Conservation (phyloP, 495 filamentous ascomycete species). For the Parathielavia hyrcaniae region DNA sequence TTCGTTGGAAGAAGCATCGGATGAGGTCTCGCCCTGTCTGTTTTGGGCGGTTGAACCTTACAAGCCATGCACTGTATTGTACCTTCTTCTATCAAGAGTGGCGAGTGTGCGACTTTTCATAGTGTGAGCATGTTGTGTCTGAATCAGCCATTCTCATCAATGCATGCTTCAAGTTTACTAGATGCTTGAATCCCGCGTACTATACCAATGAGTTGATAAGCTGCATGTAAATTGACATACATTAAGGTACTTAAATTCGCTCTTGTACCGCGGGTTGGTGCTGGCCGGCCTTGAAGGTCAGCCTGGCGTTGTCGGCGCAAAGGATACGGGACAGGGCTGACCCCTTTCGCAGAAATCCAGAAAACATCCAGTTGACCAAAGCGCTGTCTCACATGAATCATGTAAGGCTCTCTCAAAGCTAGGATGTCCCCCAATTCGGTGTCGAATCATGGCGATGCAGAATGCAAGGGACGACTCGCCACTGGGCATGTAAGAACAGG, state of each 20-base stretch:
- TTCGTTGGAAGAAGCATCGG: neutral
- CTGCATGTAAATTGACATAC: no score
- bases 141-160: no score
- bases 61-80: no score
- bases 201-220: neutral
- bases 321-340: neutral
- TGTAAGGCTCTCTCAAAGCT: neutral
- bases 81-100: no score
- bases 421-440: neutral
- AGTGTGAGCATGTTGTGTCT: no score
- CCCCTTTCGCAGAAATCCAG: neutral
- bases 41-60: neutral
- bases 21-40: neutral
- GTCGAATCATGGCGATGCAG: neutral
- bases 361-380: no score
- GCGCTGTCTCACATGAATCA: constrained; percentile 2
- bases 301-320: constrained; percentile 1
- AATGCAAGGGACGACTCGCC: neutral
- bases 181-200: neutral
- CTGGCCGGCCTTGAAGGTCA: constrained; percentile 5
- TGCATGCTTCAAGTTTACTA: neutral
- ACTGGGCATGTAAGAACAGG: neutral
- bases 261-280: no score
- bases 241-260: no score
- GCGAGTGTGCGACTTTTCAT: no score